phyloP scores from a whole-genome alignment of 257 asterid genomes.

The Gynochthodes officinalis region DNA sequence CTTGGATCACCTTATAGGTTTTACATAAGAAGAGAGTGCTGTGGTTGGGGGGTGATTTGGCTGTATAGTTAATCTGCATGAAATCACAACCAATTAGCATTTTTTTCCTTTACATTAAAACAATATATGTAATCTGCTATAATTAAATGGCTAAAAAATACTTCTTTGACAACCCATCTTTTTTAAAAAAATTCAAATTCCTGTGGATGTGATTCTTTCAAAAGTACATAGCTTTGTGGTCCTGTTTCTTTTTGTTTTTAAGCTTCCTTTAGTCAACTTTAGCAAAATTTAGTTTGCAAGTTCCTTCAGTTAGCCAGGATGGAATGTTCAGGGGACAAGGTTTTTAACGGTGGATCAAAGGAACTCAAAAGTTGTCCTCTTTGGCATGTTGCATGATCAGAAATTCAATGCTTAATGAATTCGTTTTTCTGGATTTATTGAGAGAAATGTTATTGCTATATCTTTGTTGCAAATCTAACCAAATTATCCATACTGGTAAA shows the following conservation, averaged over 20 bases:
- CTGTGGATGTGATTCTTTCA: neutral
- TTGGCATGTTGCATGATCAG: neutral
- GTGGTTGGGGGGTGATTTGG: constrained; percentile 3
- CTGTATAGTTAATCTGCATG: neutral
- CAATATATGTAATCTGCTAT: neutral
- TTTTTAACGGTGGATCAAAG: neutral
- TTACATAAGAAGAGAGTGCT: neutral
- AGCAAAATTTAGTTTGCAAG: constrained; percentile 3
- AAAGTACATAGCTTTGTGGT: neutral
- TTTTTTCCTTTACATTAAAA: neutral
- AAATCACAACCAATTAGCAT: neutral
- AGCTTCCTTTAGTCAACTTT: neutral
- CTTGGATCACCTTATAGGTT: neutral
- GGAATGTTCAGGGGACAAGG: neutral
- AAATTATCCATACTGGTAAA: neutral
- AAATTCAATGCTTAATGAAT: neutral
- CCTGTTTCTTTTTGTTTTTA: neutral
- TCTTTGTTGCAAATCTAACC: neutral
- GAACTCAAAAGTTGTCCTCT: neutral
- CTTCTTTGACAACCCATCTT: neutral
- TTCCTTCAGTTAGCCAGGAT: neutral
- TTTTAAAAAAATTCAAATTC: neutral
- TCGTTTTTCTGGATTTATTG: neutral
- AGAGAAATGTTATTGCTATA: neutral
- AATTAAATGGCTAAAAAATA: neutral